These are phyloP conservation scores for Fusarium sterilihyphosum DNA, from an alignment of 2,329 filamentous ascomycete species.

Conservation along the genomic window DNA sequence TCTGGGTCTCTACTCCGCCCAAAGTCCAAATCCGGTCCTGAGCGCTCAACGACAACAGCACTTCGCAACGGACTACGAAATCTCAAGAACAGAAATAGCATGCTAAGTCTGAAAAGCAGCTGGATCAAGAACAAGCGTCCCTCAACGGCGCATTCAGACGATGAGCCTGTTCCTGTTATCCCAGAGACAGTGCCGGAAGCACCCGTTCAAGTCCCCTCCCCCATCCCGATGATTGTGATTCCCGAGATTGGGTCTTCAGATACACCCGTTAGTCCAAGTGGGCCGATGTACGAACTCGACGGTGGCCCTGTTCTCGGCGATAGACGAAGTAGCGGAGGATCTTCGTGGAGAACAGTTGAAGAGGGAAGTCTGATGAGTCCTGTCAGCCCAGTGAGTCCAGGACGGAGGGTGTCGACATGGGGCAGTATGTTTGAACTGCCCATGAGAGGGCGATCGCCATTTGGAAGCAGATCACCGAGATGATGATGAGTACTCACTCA, in stretches of 20 bases:
- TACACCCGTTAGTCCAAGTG: not conserved
- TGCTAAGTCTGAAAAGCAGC: conserved; percentile 39
- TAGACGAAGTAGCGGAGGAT: conserved; percentile 27
- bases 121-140: conserved; percentile 42
- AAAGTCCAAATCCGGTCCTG: not conserved
- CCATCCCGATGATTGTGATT: not conserved
- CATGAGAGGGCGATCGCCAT: not conserved
- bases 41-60: conserved; percentile 5
- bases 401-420: not conserved
- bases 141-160: not conserved
- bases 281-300: conserved; percentile 3
- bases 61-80: conserved; percentile 36
- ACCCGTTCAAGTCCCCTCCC: not conserved
- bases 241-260: conserved; percentile 9
- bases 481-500: not conserved
- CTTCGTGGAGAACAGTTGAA: not conserved
- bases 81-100: conserved; percentile 35
- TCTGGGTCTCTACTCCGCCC: conserved; percentile 26
- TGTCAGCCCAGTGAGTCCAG: conserved; percentile 17
- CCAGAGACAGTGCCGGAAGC: not conserved
- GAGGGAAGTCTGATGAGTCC: not conserved
- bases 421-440: conserved; percentile 11
- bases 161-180: not conserved
- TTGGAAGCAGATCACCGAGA: not conserved
- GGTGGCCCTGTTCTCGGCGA: not conserved